Evolutionary conservation across 2,329 filamentous ascomycete species (phyloP).

Genomic region (Thelonectria rubi): DNA sequence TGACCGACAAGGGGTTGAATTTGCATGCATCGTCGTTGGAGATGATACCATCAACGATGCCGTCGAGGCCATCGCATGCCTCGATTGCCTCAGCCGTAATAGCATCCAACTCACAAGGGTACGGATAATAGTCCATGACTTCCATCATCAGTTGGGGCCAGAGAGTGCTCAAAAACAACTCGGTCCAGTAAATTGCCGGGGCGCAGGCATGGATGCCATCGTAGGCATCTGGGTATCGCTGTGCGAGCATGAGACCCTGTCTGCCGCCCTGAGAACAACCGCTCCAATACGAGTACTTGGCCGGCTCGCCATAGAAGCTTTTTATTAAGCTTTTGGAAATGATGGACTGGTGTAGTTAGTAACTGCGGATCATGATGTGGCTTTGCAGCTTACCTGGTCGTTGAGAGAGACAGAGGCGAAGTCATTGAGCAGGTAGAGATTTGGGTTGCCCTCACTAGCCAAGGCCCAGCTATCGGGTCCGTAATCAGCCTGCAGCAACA

Average conservation of each 20-base stretch:
- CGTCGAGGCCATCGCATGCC: conserved; percentile 59
- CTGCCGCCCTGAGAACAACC: conserved; percentile 65
- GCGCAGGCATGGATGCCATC: conserved; percentile 60
- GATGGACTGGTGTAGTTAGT: too few species aligned
- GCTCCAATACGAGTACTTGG: conserved; percentile 53
- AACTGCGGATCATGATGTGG: too few species aligned
- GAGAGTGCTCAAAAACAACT: conserved; percentile 40
- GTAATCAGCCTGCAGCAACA: conserved; percentile 16
- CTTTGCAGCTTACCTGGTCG: too few species aligned
- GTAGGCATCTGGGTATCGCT: conserved; percentile 61
- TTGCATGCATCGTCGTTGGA: conserved; percentile 52
- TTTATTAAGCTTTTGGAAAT: conserved; percentile 58
- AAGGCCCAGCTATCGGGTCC: conserved; percentile 25
- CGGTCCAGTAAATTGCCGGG: conserved; percentile 48
- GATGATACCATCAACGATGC: conserved; percentile 57
- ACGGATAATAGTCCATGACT: conserved; percentile 4
- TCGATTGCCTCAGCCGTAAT: conserved; percentile 50
- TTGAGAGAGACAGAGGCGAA: conserved; percentile 51
- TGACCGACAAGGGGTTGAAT: conserved; percentile 38
- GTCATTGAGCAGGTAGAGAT: conserved; percentile 35
- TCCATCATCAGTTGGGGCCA: conserved; percentile 38
- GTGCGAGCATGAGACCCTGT: conserved; percentile 62
- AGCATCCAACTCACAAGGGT: conserved; percentile 39
- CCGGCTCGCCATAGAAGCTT: conserved; percentile 50
- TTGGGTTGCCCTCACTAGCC: conserved; percentile 15